These are phyloP conservation scores for Coemansia sp. DNA, from an alignment of 192 early-diverging fungal genomes.

Conservation along the genomic window DNA sequence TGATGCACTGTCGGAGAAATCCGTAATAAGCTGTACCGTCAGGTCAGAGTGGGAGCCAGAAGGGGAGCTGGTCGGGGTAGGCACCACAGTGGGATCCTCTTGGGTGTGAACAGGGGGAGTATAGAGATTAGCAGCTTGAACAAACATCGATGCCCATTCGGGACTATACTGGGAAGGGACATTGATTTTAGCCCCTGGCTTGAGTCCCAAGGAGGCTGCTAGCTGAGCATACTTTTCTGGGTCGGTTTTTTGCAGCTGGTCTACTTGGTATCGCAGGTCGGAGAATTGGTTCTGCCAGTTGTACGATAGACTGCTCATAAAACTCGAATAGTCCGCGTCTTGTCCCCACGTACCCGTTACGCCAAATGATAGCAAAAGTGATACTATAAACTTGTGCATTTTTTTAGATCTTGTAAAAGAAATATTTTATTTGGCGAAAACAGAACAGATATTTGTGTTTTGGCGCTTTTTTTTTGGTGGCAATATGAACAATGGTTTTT, in stretches of 20 bases:
- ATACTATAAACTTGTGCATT: too few relatives aligned
- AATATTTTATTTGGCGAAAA: too few relatives aligned
- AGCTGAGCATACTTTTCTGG: conserved; percentile 34
- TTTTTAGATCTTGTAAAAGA: too few relatives aligned
- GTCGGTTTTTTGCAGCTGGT: conserved; percentile 36
- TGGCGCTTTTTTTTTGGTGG: too few relatives aligned
- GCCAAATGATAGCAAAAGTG: too few relatives aligned
- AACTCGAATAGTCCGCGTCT: conserved; percentile 21
- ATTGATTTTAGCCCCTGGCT: conserved; percentile 22
- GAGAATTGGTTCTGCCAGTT: conserved; percentile 53
- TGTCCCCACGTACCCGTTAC: too few relatives aligned
- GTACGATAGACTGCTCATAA: conserved; percentile 47
- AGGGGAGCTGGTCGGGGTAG: conserved; percentile 3
- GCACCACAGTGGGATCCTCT: background rate
- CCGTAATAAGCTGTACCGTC: conserved; percentile 1
- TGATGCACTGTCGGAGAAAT: background rate
- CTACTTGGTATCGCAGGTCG: conserved; percentile 46
- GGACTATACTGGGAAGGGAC: conserved; percentile 36
- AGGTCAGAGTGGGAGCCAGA: background rate
- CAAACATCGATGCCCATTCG: conserved; percentile 44
- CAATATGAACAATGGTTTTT: too few relatives aligned
- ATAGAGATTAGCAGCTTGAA: conserved; percentile 36
- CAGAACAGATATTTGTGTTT: too few relatives aligned
- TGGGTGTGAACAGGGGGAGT: conserved; percentile 21
- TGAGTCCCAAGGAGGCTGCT: conserved; percentile 30